Evolutionary conservation across 2,329 filamentous ascomycete species (phyloP), one percentile per base, ranked within the genome.

Genomic region (Xylariomycetidae sp.): DNA sequence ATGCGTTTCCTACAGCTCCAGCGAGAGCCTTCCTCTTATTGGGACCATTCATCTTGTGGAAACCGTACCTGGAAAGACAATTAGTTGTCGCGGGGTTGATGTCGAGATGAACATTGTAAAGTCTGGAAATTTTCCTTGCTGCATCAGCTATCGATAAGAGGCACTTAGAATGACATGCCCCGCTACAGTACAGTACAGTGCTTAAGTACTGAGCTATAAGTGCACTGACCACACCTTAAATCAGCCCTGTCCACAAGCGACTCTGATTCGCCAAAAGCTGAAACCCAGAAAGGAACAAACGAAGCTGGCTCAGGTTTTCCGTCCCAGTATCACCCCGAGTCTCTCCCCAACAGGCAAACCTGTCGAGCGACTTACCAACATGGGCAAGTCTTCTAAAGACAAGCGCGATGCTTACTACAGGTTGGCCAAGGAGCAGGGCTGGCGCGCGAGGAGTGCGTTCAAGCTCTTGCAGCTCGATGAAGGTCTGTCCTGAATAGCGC

Each of bases 351-450:
- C n/a, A n/a, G n/a, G n/a, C n/a, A n/a, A n/a, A n/a, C n/a, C n/a
- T n/a, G n/a, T n/a, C 27, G 17, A 16, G 13, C 9, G 25, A n/a
- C 16, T 15, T 22, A n/a, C 30, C 22, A 62, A 27, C 18, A 94
- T 95, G 89, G 89, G 89, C 2, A 97, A 97, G 61, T 95, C 92
- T 2, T 97, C 90, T 30, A 98, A 98, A 63, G 92, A 98, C 58
- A 98, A 98, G 66, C 85, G 92, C 33, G 92, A 98, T 61, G 89
- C 89, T 28, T 98, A 98, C 66, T 98, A 98, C 57, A 80, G 92
- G 34, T 84, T 98, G 7, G 92, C 92, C 13, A 98, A 98, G 66
- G 92, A 98, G 62, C 92, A 98, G 69, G 94, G 94, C 45, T 98
- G 92, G 90, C 85, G 92, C 22, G 92, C 92, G 17, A 78, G 92